Conservation (phyloP, 2,329 filamentous ascomycete species). For the Cladosporium phlei region DNA sequence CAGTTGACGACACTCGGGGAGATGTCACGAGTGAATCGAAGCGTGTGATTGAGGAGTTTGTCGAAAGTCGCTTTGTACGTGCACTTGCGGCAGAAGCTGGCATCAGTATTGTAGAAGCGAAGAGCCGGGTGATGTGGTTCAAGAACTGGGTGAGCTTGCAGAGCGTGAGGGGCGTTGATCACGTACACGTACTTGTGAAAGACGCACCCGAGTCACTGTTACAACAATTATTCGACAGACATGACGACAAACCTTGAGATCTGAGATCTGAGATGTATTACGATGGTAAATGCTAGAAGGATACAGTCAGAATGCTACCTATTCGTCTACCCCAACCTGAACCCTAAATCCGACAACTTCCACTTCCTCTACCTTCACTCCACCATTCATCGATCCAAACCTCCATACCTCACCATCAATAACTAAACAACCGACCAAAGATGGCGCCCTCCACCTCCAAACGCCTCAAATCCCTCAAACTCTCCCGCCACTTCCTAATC, state of each 20-base stretch:
- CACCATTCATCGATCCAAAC: too few species aligned
- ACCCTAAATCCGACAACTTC: too few species aligned
- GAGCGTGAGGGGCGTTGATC: constrained; percentile 55
- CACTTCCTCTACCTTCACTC: not conserved
- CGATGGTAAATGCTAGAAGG: too few species aligned
- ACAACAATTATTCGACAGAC: constrained; percentile 24
- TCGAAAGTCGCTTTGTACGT: constrained; percentile 46
- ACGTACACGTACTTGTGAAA: constrained; percentile 52
- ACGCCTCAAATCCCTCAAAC: constrained; percentile 31
- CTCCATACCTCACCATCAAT: not conserved
- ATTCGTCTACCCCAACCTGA: too few species aligned
- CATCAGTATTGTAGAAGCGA: constrained; percentile 22
- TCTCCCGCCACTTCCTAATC: constrained; percentile 39
- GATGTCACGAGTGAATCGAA: constrained; percentile 50
- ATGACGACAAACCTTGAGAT: too few species aligned
- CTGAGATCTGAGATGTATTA: too few species aligned
- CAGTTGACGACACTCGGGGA: constrained; percentile 42
- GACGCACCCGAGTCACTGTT: constrained; percentile 39
- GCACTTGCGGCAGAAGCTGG: constrained; percentile 31
- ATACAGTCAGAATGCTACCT: too few species aligned
- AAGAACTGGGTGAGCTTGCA: constrained; percentile 60
- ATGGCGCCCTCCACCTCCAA: constrained; percentile 35
- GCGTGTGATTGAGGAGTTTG: constrained; percentile 46
- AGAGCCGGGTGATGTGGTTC: constrained; percentile 56
- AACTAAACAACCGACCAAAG: not conserved